Evolutionary conservation across 2,329 filamentous ascomycete species (phyloP).

Genomic region (Talaromyces islandicus): DNA sequence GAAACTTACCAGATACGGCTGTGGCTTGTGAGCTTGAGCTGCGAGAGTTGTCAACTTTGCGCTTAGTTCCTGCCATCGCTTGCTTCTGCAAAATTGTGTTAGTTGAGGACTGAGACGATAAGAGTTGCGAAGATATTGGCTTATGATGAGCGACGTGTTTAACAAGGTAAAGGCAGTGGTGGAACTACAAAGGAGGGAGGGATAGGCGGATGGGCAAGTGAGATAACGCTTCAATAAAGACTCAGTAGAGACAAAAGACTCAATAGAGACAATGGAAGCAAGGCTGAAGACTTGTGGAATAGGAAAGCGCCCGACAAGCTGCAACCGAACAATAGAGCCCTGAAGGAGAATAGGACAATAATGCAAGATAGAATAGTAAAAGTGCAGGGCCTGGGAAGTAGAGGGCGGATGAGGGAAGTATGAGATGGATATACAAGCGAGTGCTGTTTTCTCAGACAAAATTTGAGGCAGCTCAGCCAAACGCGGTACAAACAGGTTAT

Average conservation of each 20-base stretch:
- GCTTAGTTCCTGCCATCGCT: constrained; percentile 33
- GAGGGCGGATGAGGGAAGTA: background rate
- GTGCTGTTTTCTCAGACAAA: too few relatives aligned
- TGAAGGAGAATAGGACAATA: background rate
- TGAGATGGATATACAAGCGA: background rate
- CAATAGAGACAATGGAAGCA: background rate
- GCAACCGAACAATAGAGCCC: background rate
- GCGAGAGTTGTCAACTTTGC: constrained; percentile 23
- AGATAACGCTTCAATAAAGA: background rate
- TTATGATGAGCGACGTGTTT: background rate
- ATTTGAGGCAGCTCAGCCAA: background rate
- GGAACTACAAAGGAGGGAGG: background rate
- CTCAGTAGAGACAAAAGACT: background rate
- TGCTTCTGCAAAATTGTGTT: constrained; percentile 13
- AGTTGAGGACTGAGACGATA: background rate
- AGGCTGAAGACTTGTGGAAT: background rate
- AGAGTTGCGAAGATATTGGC: background rate
- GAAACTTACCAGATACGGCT: background rate
- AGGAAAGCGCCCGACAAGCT: background rate
- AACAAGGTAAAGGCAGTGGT: background rate
- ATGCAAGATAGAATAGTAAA: background rate
- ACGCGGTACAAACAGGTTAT: background rate
- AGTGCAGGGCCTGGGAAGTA: background rate
- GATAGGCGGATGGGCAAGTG: background rate
- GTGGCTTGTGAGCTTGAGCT: constrained; percentile 1